phyloP scores from a whole-genome alignment of 768 basidiomycete species.

The Pleurotus cornucopiae region DNA sequence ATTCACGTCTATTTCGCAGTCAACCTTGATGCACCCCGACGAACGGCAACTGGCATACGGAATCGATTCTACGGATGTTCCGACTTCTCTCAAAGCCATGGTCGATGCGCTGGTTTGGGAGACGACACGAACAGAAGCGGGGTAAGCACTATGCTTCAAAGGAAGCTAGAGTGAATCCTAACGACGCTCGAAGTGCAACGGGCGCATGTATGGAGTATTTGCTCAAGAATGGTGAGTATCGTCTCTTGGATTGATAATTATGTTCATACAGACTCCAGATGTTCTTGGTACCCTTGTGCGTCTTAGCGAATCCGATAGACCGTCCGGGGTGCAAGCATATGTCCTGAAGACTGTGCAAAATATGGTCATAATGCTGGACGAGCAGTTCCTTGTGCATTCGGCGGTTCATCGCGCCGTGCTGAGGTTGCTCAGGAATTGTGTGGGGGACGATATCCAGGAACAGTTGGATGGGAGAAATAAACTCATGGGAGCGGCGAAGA shows the following conservation, averaged over 20 bases:
- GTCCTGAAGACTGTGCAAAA: slow-evolving; percentile 85
- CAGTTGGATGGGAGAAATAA: slow-evolving; percentile 73
- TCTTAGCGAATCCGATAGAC: slow-evolving; percentile 81
- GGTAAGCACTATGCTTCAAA: slow-evolving; percentile 46
- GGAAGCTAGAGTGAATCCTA: slow-evolving; percentile 1
- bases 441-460: slow-evolving; percentile 89
- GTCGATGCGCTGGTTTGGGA: slow-evolving; percentile 86
- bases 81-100: slow-evolving; percentile 69
- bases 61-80: slow-evolving; percentile 78
- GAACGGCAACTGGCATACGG: slow-evolving; percentile 83
- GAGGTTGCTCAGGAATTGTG: slow-evolving; percentile 78
- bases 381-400: slow-evolving; percentile 90
- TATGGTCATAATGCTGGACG: slow-evolving; percentile 88
- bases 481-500: slow-evolving; percentile 82
- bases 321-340: slow-evolving; percentile 87
- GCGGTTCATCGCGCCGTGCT: slow-evolving; percentile 87
- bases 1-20: slow-evolving; percentile 36
- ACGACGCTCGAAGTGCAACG: slow-evolving; percentile 53
- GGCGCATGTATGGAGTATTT: slow-evolving; percentile 90
- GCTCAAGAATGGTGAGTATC: slow-evolving; percentile 70
- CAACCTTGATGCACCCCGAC: slow-evolving; percentile 82
- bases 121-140: slow-evolving; percentile 79
- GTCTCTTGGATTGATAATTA: slow-evolving; percentile 1
- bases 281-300: slow-evolving; percentile 80
- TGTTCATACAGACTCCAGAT: slow-evolving; percentile 40